These are phyloP conservation scores for Trichophyton rubrum DNA, from an alignment of 2,329 filamentous ascomycete genomes.

Conservation along the genomic window DNA sequence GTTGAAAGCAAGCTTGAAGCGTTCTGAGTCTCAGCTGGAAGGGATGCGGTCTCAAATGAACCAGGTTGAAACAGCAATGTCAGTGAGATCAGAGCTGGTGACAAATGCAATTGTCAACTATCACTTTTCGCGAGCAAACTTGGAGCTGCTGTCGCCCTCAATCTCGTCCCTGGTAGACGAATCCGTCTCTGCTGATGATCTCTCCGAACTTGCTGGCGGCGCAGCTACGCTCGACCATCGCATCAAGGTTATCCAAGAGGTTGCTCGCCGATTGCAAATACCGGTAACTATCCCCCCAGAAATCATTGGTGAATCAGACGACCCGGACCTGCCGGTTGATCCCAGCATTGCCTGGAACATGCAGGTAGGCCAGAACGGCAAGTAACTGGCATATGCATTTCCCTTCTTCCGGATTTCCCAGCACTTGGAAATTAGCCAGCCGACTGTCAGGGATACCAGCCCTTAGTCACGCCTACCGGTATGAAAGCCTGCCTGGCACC, in stretches of 20 bases:
- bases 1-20: constrained; percentile 8
- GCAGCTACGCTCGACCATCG: constrained; percentile 10
- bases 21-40: constrained; percentile 8
- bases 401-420: background rate
- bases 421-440: background rate
- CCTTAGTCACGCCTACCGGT: background rate
- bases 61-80: constrained; percentile 10
- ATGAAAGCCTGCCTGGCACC: background rate
- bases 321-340: background rate
- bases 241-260: constrained; percentile 9
- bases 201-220: constrained; percentile 9
- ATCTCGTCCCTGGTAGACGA: constrained; percentile 10
- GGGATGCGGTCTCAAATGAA: constrained; percentile 9
- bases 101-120: constrained; percentile 11
- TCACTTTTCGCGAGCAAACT: constrained; percentile 8
- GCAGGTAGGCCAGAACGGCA: background rate
- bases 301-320: constrained; percentile 4
- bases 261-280: constrained; percentile 9
- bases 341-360: background rate
- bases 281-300: constrained; percentile 5
- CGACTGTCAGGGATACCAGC: background rate
- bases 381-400: background rate
- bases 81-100: constrained; percentile 9
- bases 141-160: constrained; percentile 8
- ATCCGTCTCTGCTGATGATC: constrained; percentile 9